Evolutionary conservation across 2,329 filamentous ascomycete species (phyloP).

Genomic region (Sclerotinia subarctica): DNA sequence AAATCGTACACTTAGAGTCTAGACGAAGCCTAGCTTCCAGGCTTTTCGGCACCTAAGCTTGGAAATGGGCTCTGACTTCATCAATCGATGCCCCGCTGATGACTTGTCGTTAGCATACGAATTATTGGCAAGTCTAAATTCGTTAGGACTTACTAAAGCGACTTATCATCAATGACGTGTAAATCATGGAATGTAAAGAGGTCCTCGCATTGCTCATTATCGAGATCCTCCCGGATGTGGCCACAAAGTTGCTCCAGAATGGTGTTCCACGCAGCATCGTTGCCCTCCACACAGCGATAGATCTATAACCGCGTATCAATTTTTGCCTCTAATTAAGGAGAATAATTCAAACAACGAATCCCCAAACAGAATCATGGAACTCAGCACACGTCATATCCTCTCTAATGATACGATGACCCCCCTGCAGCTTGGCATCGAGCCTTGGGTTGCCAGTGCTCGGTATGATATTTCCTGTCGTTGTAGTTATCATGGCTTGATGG

Average conservation of each 20-base stretch:
- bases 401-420: too few relatives aligned
- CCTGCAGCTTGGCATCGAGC: too few relatives aligned
- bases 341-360: too few relatives aligned
- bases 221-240: conserved; percentile 11
- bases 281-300: conserved; percentile 11
- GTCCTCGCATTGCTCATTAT: conserved; percentile 1
- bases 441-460: too few relatives aligned
- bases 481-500: too few relatives aligned
- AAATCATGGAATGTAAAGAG: not conserved
- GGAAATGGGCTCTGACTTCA: conserved; percentile 10
- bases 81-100: conserved; percentile 15
- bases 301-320: too few relatives aligned
- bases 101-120: conserved; percentile 7
- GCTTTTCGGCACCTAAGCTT: conserved; percentile 2
- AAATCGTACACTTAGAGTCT: not conserved
- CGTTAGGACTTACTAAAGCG: not conserved
- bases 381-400: too few relatives aligned
- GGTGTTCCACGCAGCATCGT: conserved; percentile 11
- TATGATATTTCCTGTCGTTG: too few relatives aligned
- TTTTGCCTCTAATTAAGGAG: too few relatives aligned
- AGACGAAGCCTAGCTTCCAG: conserved; percentile 15
- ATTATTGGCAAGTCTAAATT: not conserved
- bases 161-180: not conserved
- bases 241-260: conserved; percentile 13
- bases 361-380: too few relatives aligned